phyloP scores from a whole-genome alignment of 305 asterid genomes.

The Lippia alba region DNA sequence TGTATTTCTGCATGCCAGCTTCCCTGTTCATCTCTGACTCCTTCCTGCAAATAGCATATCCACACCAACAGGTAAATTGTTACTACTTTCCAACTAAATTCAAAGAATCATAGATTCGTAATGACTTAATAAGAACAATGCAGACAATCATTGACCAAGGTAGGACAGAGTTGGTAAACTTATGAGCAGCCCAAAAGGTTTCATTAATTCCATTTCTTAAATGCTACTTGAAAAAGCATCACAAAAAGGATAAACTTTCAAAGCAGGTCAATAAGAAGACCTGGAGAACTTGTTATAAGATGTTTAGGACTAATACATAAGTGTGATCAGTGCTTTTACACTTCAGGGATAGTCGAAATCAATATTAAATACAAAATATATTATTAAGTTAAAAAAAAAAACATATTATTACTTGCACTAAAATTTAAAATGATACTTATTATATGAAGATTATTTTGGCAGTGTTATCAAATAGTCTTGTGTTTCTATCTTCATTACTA shows the following conservation, averaged over 20 bases:
- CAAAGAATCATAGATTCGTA: slow-evolving; percentile 4
- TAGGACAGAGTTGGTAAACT: background rate
- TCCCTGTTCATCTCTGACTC: slow-evolving; percentile 37
- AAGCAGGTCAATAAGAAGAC: background rate
- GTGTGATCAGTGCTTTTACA: background rate
- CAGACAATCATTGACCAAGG: no score
- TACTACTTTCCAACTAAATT: slow-evolving; percentile 6
- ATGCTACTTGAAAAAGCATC: no score
- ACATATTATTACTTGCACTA: no score
- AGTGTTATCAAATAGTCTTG: no score
- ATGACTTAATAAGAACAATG: background rate
- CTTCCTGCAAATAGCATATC: slow-evolving; percentile 27
- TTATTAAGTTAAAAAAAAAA: no score
- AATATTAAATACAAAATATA: no score
- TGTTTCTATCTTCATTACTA: no score
- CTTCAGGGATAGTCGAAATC: no score
- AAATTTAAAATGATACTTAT: no score
- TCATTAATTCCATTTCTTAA: background rate
- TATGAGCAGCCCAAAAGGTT: background rate
- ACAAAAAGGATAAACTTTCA: background rate
- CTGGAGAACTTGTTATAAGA: background rate
- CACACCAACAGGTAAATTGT: slow-evolving; percentile 25
- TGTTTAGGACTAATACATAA: background rate
- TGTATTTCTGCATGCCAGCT: slow-evolving; percentile 27
- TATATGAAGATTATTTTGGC: no score